Evolutionary conservation across 1,284 basidiomycete species (phyloP).

Genomic region (Cryptococcus sp.): DNA sequence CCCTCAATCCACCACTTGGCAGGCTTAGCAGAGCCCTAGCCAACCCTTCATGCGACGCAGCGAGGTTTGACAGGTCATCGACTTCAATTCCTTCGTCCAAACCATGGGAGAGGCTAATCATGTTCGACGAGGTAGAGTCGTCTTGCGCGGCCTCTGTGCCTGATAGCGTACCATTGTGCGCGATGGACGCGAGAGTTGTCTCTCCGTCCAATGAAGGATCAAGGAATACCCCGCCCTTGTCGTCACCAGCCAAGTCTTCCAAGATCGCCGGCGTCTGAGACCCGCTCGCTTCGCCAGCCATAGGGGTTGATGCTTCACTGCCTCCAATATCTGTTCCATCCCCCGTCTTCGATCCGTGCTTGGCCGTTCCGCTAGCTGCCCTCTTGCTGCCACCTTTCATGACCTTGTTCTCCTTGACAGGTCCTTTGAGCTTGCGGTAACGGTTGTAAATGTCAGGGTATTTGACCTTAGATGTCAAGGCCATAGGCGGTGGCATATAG

Average conservation of each 20-base stretch:
- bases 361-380: conserved; percentile 11
- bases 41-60: conserved; percentile 17
- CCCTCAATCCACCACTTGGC: conserved; percentile 16
- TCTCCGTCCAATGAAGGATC: too few species aligned
- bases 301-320: too few species aligned
- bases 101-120: neutral
- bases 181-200: neutral
- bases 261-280: too few species aligned
- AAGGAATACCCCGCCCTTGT: too few species aligned
- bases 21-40: conserved; percentile 19
- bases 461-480: conserved; percentile 41
- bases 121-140: neutral
- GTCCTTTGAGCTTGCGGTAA: conserved; percentile 47
- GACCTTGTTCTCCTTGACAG: conserved; percentile 41
- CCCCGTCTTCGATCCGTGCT: conserved; percentile 1
- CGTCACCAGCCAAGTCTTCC: too few species aligned
- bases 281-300: too few species aligned
- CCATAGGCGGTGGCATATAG: conserved; percentile 42
- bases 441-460: conserved; percentile 53
- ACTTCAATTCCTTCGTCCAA: neutral
- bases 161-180: neutral
- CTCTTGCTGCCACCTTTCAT: conserved; percentile 19
- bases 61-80: neutral
- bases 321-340: neutral
- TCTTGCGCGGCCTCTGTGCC: too few species aligned